Evolutionary conservation across 208 protist species (phyloP), one percentile per base, ranked within the genome.

Genomic region (Acanthamoeba triangularis): DNA sequence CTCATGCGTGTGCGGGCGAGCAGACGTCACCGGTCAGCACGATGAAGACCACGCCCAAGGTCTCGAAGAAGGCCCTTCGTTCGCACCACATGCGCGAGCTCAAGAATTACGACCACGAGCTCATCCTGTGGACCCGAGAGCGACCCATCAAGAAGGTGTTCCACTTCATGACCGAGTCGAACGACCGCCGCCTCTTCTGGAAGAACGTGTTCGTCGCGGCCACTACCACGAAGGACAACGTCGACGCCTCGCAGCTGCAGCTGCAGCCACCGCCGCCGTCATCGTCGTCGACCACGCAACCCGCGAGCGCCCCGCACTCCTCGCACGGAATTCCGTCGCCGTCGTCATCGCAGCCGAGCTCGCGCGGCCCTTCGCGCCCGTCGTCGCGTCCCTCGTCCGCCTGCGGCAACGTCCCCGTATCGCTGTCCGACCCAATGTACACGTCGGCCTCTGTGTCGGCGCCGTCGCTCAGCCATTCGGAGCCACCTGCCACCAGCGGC

Each of bases 31-130:
- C 78, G 49, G 49, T 61, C 18, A 63, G 25, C n/a, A 87, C 78
- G 78, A 87, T 87, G 78, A 87, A 87, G 47, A 52, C 28, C 78
- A 87, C 47, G 23, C 78, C 78, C 25, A 87, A 87, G 49, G 78
- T 87, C n/a, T 87, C 78, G 11, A 87, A 87, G 78, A 87, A 87
- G 78, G 49, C 78, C 47, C 49, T 87, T 25, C 37, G 78, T 25
- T 87, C 78, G 47, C 78, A 87, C 28, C 78, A 87, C 47, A 87
- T 87, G 78, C 78, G 78, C 23, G 78, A 87, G 28, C 78, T 87
- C 23, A 87, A 87, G 78, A 87, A 87, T 23, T 87, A 87, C 49
- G 59, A 87, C 30, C 78, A 87, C 78, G 78, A 87, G 78, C 78
- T 87, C 47, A 87, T 87, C 14, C 78, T 87, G 78, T 87, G 78